phyloP scores from a whole-genome alignment of 1,284 basidiomycete species.

The Vanrija pseudolonga region DNA sequence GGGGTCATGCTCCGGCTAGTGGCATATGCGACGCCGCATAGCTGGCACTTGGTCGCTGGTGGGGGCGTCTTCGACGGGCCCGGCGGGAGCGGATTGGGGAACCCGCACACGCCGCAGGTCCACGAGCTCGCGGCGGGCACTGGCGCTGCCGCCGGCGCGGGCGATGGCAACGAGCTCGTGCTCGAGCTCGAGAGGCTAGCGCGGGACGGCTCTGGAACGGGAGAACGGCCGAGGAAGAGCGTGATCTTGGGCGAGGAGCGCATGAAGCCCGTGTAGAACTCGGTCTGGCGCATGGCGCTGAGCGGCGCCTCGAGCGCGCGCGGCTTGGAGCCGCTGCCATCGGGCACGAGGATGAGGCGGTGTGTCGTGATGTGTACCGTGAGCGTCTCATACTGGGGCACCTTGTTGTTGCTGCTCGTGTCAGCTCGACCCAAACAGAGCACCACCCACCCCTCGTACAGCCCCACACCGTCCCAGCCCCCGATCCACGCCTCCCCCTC shows the following conservation, averaged over 20 bases:
- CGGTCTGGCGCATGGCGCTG: conserved; percentile 67
- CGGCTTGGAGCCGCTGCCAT: conserved; percentile 13
- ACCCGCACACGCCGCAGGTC: conserved; percentile 82
- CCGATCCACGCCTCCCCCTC: conserved; percentile 70
- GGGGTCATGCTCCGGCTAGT: conserved; percentile 7
- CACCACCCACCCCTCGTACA: conserved; percentile 76
- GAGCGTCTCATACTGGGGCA: conserved; percentile 60
- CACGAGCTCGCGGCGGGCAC: conserved; percentile 49
- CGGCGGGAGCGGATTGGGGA: conserved; percentile 61
- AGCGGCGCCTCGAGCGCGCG: conserved; percentile 62
- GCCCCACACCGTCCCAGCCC: conserved; percentile 72
- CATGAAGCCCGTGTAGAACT: conserved; percentile 89
- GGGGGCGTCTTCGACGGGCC: conserved; percentile 15
- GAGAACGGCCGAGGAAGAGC: conserved; percentile 56
- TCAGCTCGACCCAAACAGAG: conserved; percentile 8
- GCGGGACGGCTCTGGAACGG: conserved; percentile 8
- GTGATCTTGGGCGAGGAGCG: conserved; percentile 87
- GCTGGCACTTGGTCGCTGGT: conserved; percentile 62
- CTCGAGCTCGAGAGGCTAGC: conserved; percentile 7
- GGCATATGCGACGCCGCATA: conserved; percentile 57
- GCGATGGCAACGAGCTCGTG: not conserved
- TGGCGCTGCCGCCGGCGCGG: not conserved
- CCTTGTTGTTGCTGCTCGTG: conserved; percentile 66
- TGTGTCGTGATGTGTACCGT: conserved; percentile 77
- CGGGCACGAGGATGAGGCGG: conserved; percentile 53